These are phyloP conservation scores for Kuraishia cidri DNA, from an alignment of 805 yeast species.

Conservation along the genomic window DNA sequence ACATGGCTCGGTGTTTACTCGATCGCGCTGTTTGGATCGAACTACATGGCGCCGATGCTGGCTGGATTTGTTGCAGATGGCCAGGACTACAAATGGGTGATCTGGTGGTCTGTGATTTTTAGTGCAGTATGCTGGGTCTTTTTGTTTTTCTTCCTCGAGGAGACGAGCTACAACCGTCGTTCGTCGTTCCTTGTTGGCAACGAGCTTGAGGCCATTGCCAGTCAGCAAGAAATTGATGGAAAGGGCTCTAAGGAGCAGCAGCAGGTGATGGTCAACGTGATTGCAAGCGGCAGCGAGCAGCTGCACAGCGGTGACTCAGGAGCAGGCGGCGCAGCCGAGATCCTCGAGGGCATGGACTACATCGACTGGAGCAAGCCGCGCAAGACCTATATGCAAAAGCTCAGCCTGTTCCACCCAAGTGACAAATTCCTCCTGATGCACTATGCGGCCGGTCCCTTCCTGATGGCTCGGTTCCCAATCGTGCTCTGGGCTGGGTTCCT, in stretches of 20 bases:
- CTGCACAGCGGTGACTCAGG: too few species aligned
- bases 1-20: constrained; percentile 28
- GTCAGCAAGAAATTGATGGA: constrained; percentile 2
- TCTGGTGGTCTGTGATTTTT: constrained; percentile 33
- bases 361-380: neutral
- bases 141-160: constrained; percentile 34
- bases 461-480: constrained; percentile 37
- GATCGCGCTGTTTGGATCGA: constrained; percentile 33
- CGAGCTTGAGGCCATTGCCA: constrained; percentile 6
- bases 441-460: constrained; percentile 26
- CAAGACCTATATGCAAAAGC: constrained; percentile 13
- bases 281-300: too few species aligned
- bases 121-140: constrained; percentile 24
- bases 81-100: constrained; percentile 38
- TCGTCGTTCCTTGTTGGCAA: constrained; percentile 22
- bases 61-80: constrained; percentile 40
- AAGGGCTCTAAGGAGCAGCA: constrained; percentile 1
- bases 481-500: constrained; percentile 51
- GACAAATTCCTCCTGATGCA: constrained; percentile 19
- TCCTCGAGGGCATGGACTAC: neutral
- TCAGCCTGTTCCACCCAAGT: constrained; percentile 25
- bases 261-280: constrained; percentile 23
- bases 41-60: constrained; percentile 41
- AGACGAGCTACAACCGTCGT: constrained; percentile 29
- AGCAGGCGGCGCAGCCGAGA: neutral